Evolutionary conservation across 2,329 filamentous ascomycete genomes (phyloP), one percentile per base, ranked within the genome.

Genomic region (Xylaria sp.): DNA sequence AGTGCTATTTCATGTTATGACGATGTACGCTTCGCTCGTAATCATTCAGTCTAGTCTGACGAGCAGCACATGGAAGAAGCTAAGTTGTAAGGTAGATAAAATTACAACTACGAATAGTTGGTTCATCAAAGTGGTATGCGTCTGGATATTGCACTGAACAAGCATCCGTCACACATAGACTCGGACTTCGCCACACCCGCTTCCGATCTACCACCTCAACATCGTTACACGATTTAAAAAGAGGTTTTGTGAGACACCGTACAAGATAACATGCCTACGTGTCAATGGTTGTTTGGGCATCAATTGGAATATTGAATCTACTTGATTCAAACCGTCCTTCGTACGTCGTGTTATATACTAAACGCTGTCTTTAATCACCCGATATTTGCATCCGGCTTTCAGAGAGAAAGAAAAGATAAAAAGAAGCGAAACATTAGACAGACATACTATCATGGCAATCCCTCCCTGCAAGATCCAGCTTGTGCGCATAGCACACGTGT

Each of bases 401-500:
- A 9, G 9, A 60, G n/a, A 2, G 7, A 36, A 53, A 5, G 31
- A 22, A 4, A 15, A 33, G 22, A 39, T 42, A 9, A 11, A 10
- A 27, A 29, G n/a, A 7, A 42, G 44, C 15, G 4, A 33, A 47
- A 66, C 47, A 13, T 50, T 15, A 62, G 10, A 38, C 20, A 62
- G 36, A 39, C 50, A 38, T 22, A 61, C 55, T 71, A 73, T 58
- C 36, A 77, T 76, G 74, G 53, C 69, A 27, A 47, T 33, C 3
- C 57, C 56, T 17, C 65, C 73, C 38, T 71, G 68, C 49, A 78
- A 77, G 69, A 77, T 78, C 63, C 69, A 67, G 57, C 72, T 78
- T 29, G 73, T 72, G 68, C 73, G 73, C 27, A 74, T 78, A 64
- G 78, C 82, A 27, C 82, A 85, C 67, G 80, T 83, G 57, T 82